Percentiles rank a stretch among this genome's conserved stretches.
Conservation (phyloP, 2,329 filamentous ascomycete genomes). For the Boeremia exigua region DNA sequence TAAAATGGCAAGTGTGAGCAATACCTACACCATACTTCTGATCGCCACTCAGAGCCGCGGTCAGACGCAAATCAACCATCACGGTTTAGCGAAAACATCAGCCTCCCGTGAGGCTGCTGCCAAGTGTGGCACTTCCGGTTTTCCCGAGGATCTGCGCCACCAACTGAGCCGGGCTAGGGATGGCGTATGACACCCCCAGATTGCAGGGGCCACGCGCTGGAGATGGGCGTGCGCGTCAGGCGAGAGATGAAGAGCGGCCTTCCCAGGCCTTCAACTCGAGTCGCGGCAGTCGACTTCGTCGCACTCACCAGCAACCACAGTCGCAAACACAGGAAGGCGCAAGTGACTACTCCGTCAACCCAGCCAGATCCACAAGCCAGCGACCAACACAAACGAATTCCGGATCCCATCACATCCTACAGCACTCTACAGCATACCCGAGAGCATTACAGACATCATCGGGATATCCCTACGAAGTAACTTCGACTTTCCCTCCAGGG, state of each 20-base stretch:
- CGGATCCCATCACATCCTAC: neutral
- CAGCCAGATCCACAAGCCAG: constrained; percentile 4
- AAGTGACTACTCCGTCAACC: neutral
- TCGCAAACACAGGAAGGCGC: constrained; percentile 2
- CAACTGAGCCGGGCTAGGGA: constrained; percentile 10
- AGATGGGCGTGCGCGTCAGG: constrained; percentile 8
- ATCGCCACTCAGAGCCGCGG: neutral
- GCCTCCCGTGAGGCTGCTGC: neutral
- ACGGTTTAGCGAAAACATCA: neutral
- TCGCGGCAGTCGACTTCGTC: neutral
- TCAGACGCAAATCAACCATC: neutral
- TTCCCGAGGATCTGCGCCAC: constrained; percentile 16
- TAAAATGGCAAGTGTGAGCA: neutral
- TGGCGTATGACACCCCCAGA: constrained; percentile 5
- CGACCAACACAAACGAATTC: constrained; percentile 1
- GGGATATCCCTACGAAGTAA: neutral
- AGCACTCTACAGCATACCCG: neutral
- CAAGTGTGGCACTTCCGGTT: constrained; percentile 11
- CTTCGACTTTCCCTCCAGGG: neutral
- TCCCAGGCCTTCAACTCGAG: neutral
- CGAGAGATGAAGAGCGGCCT: constrained; percentile 4
- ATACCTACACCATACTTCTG: neutral
- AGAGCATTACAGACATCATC: neutral
- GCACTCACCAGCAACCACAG: neutral
- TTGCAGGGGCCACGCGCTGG: constrained; percentile 11